Base-by-base conservation (phyloP, 148 eudicot species). In the Linanthus parryae region DNA sequence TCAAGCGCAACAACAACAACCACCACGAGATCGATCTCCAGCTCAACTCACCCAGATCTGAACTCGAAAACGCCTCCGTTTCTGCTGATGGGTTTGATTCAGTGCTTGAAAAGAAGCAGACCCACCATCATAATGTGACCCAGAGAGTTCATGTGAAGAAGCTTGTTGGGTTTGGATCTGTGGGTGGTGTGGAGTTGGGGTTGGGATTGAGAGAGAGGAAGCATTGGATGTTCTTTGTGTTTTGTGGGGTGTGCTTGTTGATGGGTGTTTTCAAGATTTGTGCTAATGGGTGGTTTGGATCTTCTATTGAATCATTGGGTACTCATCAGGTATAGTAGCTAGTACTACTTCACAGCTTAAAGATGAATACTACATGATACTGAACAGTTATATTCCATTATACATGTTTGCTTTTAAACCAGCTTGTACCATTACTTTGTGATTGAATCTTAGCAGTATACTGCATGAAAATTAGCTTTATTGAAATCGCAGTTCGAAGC, bases 21-120 rank as follows among this genome's bases (percentile, higher is more conserved):
- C 75, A 81, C 37, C 83, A 82, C 20, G 78, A 84, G 58, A 79
- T 85, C 26, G 85, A 85, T 48, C 47, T 85, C 9, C 65, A 30
- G 0, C 62, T 82, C 34, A 80, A 54, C 73, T 86, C 95, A 5
- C 95, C 97, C 64, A 76, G 92, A 86, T 86, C 97, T 59, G 88
- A 85, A 55, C 59, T 59, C 9, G 49, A 58, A 14, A 17, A 37
- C 11, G 54, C 12, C 44, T 56, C 72, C 0, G 36, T 20, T 68
- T 49, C 80, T 35, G 46, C 16, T 30, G 73, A 79, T 55, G 73
- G 56, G 69, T 70, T 69, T 20, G 77, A 80, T n/a, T 21, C 68
- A 1, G 51, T 38, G 20, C 49, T n/a, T 2, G 86, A 83, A 23
- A 73, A 76, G 73, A 78, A 68, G 46, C 73, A 46, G 27, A 50